Evolutionary conservation across 306 rosid species (phyloP).

Genomic region (Trifolium subterraneum): DNA sequence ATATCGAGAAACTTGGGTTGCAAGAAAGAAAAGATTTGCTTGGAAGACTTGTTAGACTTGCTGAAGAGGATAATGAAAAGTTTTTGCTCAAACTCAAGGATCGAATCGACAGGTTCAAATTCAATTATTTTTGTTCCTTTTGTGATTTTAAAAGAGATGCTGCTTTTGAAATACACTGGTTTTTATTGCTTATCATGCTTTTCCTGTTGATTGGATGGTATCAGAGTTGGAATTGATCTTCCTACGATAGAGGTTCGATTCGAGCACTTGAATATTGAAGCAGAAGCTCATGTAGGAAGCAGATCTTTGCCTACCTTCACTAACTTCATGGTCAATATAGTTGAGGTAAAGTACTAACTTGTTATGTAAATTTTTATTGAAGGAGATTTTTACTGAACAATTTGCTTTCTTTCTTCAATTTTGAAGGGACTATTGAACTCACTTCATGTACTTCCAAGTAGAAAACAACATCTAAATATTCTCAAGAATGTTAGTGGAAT

Average conservation of each 20-base stretch:
- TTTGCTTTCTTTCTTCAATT: background rate
- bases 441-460: constrained; percentile 48
- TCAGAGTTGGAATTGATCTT: constrained; percentile 70
- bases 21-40: constrained; percentile 66
- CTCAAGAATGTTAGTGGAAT: constrained; percentile 78
- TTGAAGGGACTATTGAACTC: constrained; percentile 47
- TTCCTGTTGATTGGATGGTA: constrained; percentile 11
- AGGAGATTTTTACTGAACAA: constrained; percentile 5
- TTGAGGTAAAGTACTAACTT: constrained; percentile 52
- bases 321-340: constrained; percentile 61
- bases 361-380: background rate
- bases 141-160: background rate
- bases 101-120: constrained; percentile 55
- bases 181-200: background rate
- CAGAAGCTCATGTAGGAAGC: constrained; percentile 74
- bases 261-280: constrained; percentile 72
- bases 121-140: background rate
- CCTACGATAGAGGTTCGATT: constrained; percentile 83
- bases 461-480: constrained; percentile 54
- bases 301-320: constrained; percentile 76
- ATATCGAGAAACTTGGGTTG: constrained; percentile 64
- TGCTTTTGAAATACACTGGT: background rate
- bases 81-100: constrained; percentile 76
- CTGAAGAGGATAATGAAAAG: constrained; percentile 82
- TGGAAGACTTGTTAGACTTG: constrained; percentile 69